Conservation (phyloP, 2,329 filamentous ascomycete genomes). For the Drechslerella stenobrocha region DNA sequence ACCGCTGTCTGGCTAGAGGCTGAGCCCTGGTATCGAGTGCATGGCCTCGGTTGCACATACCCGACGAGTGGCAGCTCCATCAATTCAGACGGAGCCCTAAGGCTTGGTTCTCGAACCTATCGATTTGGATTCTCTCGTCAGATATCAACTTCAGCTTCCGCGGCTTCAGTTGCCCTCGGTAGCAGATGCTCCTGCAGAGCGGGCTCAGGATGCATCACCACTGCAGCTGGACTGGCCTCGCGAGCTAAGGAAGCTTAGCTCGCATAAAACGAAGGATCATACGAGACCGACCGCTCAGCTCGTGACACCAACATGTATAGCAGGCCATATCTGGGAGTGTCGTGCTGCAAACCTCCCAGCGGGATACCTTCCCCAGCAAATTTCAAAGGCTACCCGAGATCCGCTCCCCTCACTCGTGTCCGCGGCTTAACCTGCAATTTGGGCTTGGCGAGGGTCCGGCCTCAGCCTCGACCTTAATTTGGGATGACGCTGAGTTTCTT, state of each 20-base stretch:
- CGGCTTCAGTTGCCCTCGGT: slow-evolving; percentile 15
- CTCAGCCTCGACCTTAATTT: slow-evolving; percentile 6
- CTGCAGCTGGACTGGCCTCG: slow-evolving; percentile 6
- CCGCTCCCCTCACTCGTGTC: too few species aligned
- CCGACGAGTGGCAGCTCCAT: slow-evolving; percentile 7
- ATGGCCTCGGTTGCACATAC: slow-evolving; percentile 19
- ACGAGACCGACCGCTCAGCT: neutral
- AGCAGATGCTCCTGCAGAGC: slow-evolving; percentile 7
- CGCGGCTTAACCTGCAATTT: neutral
- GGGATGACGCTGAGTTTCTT: neutral
- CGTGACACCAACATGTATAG: neutral
- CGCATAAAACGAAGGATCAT: slow-evolving; percentile 1
- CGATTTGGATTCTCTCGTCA: slow-evolving; percentile 20
- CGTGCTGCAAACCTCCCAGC: neutral
- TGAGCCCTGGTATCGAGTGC: neutral
- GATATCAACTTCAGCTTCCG: slow-evolving; percentile 3
- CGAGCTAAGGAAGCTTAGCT: too few species aligned
- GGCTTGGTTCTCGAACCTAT: neutral
- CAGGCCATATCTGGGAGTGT: too few species aligned
- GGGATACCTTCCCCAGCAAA: neutral
- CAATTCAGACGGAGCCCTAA: slow-evolving; percentile 15
- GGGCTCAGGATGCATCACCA: neutral
- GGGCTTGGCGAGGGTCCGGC: neutral
- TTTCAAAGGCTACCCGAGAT: neutral
- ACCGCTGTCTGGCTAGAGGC: slow-evolving; percentile 7